These are phyloP conservation scores for Cystobasidium tubakii DNA, from an alignment of 768 basidiomycete species.

Conservation along the genomic window DNA sequence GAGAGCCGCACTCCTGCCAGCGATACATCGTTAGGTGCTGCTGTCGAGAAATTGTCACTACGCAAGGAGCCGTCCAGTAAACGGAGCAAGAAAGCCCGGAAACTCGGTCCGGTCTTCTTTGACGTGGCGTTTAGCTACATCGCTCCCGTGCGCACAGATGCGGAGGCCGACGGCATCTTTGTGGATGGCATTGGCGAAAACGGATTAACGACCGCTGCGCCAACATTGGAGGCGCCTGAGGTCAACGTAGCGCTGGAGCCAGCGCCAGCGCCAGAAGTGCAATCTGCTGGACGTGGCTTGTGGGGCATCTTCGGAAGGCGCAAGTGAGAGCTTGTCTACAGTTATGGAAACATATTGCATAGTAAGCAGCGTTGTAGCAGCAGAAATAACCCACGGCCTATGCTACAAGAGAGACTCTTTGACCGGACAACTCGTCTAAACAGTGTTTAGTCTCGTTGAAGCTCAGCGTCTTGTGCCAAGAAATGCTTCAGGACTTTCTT, in stretches of 20 bases:
- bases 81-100: conserved; percentile 61
- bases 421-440: too few species aligned
- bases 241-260: too few species aligned
- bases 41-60: conserved; percentile 47
- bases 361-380: not conserved
- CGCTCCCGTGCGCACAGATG: conserved; percentile 43
- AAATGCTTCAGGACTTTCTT: not conserved
- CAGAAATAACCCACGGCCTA: too few species aligned
- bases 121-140: conserved; percentile 93
- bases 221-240: too few species aligned
- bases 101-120: conserved; percentile 75
- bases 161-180: not conserved
- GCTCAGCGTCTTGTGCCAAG: not conserved
- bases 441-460: not conserved
- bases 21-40: not conserved
- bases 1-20: not conserved
- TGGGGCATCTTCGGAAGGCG: conserved; percentile 25
- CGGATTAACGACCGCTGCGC: not conserved
- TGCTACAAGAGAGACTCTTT: too few species aligned
- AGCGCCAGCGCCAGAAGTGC: not conserved
- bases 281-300: conserved; percentile 8
- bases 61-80: conserved; percentile 51
- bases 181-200: not conserved
- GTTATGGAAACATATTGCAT: not conserved
- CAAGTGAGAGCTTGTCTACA: conserved; percentile 20